A percentile compares a stretch with the other conserved stretches of the same genome.
Conservation (phyloP, 768 basidiomycete genomes). For the Suillus bovinus region DNA sequence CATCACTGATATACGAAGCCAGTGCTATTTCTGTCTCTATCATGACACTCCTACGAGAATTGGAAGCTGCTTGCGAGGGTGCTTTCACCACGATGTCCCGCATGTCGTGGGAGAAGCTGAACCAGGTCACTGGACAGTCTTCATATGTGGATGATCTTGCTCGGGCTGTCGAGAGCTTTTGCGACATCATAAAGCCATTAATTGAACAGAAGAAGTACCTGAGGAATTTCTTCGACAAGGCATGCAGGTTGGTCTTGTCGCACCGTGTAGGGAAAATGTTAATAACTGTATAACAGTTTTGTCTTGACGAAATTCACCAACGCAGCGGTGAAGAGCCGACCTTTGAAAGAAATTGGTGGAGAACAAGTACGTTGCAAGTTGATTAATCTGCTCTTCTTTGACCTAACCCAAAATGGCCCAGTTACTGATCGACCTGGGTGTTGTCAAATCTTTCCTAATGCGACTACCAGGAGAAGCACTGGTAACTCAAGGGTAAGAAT, state of each 20-base stretch:
- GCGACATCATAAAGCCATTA: slow-evolving; percentile 73
- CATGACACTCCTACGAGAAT: slow-evolving; percentile 74
- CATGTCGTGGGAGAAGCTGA: slow-evolving; percentile 74
- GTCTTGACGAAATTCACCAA: slow-evolving; percentile 88
- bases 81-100: slow-evolving; percentile 76
- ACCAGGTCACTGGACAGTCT: slow-evolving; percentile 87
- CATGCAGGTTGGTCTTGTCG: slow-evolving; percentile 64
- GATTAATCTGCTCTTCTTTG: background rate
- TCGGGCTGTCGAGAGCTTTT: slow-evolving; percentile 70
- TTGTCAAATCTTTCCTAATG: slow-evolving; percentile 77
- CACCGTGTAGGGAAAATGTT: background rate
- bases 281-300: slow-evolving; percentile 46
- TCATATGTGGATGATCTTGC: slow-evolving; percentile 78
- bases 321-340: slow-evolving; percentile 85
- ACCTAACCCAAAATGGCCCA: slow-evolving; percentile 30
- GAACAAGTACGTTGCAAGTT: slow-evolving; percentile 67
- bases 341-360: slow-evolving; percentile 89
- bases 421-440: slow-evolving; percentile 90
- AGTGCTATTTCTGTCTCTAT: slow-evolving; percentile 89
- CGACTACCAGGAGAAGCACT: slow-evolving; percentile 79
- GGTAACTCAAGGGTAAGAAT: slow-evolving; percentile 52
- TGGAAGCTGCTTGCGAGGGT: slow-evolving; percentile 82
- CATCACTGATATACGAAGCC: slow-evolving; percentile 1
- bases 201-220: slow-evolving; percentile 96
- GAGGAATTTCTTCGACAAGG: slow-evolving; percentile 92